Base-by-base conservation (phyloP, 2,329 filamentous ascomycete genomes). In the Claviceps paspali region DNA sequence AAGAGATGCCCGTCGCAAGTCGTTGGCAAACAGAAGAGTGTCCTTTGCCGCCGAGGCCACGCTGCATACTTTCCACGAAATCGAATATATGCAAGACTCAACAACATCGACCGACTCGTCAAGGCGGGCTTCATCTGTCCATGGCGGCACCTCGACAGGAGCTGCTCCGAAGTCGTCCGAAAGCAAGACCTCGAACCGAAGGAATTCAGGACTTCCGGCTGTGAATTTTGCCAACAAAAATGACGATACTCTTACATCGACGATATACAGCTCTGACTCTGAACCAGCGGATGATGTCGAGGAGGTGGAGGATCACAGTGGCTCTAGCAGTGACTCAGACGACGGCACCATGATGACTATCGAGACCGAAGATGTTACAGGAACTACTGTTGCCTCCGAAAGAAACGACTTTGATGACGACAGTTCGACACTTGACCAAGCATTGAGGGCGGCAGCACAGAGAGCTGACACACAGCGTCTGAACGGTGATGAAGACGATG, bases 11-110 rank as follows among this genome's bases (percentile, higher is more conserved):
- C 79, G 91, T 44, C 74, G 91, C 48, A 96, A 96, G 56, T 95
- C 87, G 14, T 70, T 94, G 40, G 86, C 88, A 33, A 93, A 91
- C 55, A 77, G 91, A 51, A 77, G 91, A 52, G 91, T 98, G 24
- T 96, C 88, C 0, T 98, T 98, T 58, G 91, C 91, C 4, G 91
- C 91, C 1, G 91, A 98, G 60, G 91, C 91, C 10, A 98, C 91
- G 3, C 68, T 98, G 26, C 91, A 98, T 55, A 98, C 91, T 0
- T 96, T 93, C 70, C 87, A 96, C 52, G 87, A 91, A 39, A 75
- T 95, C 31, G 88, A 96, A 52, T 82, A 87, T 44, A 71, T 77
- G 53, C 85, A 87, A 51, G 87, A 95, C 53, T 84, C 84, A 15
- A 92, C 86, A 1, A 82, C 79, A 6, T 81, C 82, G 0, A 81